Percentiles rank a stretch among this genome's conserved stretches.
Conservation (phyloP, 2,329 filamentous ascomycete species). For the Paecilomyces formosus region DNA sequence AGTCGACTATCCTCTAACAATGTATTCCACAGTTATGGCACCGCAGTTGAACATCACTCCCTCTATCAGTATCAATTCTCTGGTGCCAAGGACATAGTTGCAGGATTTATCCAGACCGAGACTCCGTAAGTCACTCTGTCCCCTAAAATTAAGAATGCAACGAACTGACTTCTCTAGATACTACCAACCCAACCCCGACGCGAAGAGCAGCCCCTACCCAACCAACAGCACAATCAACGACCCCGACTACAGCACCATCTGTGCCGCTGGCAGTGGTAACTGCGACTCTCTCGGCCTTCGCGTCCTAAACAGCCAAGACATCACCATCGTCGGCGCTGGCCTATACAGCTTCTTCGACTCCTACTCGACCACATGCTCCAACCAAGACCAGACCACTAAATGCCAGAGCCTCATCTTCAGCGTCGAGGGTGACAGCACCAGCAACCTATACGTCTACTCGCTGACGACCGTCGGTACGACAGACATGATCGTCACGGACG, state of each 20-base stretch:
- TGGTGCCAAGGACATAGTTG: slow-evolving; percentile 23
- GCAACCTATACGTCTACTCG: slow-evolving; percentile 38
- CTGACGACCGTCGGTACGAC: slow-evolving; percentile 41
- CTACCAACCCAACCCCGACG: slow-evolving; percentile 31
- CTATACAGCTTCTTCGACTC: slow-evolving; percentile 50
- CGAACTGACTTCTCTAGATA: slow-evolving; percentile 14
- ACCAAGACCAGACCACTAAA: slow-evolving; percentile 27
- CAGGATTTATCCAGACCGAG: slow-evolving; percentile 32
- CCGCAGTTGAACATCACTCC: slow-evolving; percentile 39
- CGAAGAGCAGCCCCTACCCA: slow-evolving; percentile 23
- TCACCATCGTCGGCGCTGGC: slow-evolving; percentile 45
- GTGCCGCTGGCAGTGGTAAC: slow-evolving; percentile 23
- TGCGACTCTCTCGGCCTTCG: slow-evolving; percentile 43
- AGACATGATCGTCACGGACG: slow-evolving; percentile 41
- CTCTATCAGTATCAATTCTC: slow-evolving; percentile 44
- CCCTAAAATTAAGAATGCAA: background rate
- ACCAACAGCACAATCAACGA: slow-evolving; percentile 23
- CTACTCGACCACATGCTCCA: slow-evolving; percentile 40
- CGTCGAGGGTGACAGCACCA: slow-evolving; percentile 31
- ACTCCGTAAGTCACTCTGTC: slow-evolving; percentile 21
- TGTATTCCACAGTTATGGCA: slow-evolving; percentile 27
- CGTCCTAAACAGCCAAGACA: slow-evolving; percentile 36
- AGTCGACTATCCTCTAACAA: background rate
- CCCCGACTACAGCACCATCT: slow-evolving; percentile 23
- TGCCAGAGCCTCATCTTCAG: slow-evolving; percentile 46